Evolutionary conservation across 352 stramenopile species (phyloP).

Genomic region (Pythium utonaiense): DNA sequence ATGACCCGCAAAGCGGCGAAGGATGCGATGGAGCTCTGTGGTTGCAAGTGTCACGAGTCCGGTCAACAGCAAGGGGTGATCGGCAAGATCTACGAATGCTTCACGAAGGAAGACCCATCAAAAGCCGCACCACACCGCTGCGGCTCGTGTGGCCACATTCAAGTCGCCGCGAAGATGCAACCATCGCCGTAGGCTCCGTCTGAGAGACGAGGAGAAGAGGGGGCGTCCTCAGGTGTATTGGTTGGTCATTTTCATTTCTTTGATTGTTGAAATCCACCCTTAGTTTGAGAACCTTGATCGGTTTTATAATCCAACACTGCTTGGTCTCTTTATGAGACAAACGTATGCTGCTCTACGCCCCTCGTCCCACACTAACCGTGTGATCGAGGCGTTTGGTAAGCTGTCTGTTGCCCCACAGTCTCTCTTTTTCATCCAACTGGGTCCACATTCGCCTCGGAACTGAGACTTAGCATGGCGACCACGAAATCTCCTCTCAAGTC

Average conservation of each 20-base stretch:
- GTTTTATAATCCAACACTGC: too few species aligned
- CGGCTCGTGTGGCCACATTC: conserved; percentile 15
- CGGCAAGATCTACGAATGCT: conserved; percentile 8
- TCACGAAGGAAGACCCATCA: conserved; percentile 5
- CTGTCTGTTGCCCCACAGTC: background rate
- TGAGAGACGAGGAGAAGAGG: background rate
- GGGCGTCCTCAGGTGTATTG: too few species aligned
- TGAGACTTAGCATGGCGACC: too few species aligned
- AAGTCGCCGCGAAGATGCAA: background rate
- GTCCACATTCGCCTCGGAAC: too few species aligned
- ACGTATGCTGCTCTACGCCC: background rate
- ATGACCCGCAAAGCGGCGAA: conserved; percentile 20
- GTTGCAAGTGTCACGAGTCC: conserved; percentile 14
- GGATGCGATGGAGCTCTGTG: conserved; percentile 19
- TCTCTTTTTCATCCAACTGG: background rate
- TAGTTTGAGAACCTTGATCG: too few species aligned
- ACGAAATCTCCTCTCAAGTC: conserved; percentile 1
- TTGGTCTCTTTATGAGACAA: too few species aligned
- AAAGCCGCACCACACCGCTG: conserved; percentile 1
- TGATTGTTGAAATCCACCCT: too few species aligned
- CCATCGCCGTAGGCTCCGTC: too few species aligned
- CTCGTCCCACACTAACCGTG: background rate
- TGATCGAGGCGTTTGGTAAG: background rate
- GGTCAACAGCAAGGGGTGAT: conserved; percentile 3
- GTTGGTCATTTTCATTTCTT: too few species aligned